These are phyloP conservation scores for Cladosporium sphaerospermum DNA, from an alignment of 2,329 filamentous ascomycete species.

Conservation along the genomic window DNA sequence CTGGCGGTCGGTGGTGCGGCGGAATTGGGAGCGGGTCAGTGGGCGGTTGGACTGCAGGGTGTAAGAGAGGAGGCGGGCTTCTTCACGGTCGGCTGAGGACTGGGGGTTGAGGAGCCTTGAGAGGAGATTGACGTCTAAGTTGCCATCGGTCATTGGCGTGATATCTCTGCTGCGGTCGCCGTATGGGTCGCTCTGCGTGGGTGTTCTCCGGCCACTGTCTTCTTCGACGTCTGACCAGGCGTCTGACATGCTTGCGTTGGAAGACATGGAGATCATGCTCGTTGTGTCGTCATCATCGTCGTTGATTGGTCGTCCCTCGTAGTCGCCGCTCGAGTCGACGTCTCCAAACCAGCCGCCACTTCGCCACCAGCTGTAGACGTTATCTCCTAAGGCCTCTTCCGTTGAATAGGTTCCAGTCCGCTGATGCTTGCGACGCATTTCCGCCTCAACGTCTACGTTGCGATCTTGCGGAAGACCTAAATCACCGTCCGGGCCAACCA, in stretches of 20 bases:
- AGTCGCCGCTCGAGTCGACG: slow-evolving; percentile 74
- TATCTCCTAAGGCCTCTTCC: slow-evolving; percentile 64
- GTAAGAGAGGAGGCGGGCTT: slow-evolving; percentile 73
- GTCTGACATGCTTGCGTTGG: slow-evolving; percentile 38
- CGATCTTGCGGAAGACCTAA: slow-evolving; percentile 53
- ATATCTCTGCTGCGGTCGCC: slow-evolving; percentile 38
- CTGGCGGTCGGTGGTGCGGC: slow-evolving; percentile 60
- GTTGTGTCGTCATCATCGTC: slow-evolving; percentile 68
- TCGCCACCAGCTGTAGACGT: slow-evolving; percentile 80
- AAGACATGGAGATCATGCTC: slow-evolving; percentile 67
- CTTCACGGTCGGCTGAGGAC: slow-evolving; percentile 68
- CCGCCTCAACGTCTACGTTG: slow-evolving; percentile 72
- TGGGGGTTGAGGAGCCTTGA: slow-evolving; percentile 76
- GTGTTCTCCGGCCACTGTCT: slow-evolving; percentile 58
- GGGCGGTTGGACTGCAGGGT: slow-evolving; percentile 67
- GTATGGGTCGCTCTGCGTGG: slow-evolving; percentile 60
- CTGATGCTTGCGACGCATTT: slow-evolving; percentile 60
- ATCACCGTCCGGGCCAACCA: slow-evolving; percentile 45
- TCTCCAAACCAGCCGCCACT: slow-evolving; percentile 79
- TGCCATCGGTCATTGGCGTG: slow-evolving; percentile 49
- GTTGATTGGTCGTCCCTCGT: slow-evolving; percentile 50
- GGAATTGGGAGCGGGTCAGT: slow-evolving; percentile 76
- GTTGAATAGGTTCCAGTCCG: slow-evolving; percentile 40
- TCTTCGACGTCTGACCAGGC: slow-evolving; percentile 39
- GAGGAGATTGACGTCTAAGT: slow-evolving; percentile 40